Conservation (phyloP, 768 basidiomycete species). For the Brasilioporus rufonigricans region DNA sequence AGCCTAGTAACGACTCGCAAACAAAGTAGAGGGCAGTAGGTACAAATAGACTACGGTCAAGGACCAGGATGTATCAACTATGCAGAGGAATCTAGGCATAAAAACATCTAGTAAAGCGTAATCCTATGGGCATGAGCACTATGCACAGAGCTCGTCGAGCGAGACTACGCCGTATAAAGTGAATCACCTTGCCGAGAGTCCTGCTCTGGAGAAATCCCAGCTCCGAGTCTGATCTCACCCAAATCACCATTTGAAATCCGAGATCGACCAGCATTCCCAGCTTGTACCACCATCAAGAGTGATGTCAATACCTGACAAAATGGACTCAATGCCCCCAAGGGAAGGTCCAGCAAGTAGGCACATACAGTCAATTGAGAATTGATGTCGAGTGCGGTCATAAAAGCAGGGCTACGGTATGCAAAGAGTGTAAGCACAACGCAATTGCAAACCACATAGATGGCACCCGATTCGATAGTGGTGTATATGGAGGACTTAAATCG, state of each 20-base stretch:
- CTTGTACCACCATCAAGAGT: background rate
- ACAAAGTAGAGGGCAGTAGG: too few species aligned
- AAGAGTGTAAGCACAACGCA: background rate
- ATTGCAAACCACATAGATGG: background rate
- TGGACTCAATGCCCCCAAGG: background rate
- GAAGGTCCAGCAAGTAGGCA: background rate
- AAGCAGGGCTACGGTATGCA: background rate
- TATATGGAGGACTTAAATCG: background rate
- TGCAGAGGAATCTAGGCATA: too few species aligned
- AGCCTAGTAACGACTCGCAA: too few species aligned
- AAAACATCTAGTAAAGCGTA: too few species aligned
- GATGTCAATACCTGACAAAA: background rate
- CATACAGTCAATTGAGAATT: background rate
- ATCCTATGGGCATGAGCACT: too few species aligned
- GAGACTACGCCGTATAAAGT: background rate
- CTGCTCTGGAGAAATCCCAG: background rate
- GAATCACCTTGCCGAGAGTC: background rate
- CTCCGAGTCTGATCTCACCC: background rate
- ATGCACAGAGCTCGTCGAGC: background rate
- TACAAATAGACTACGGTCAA: too few species aligned
- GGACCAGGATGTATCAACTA: too few species aligned
- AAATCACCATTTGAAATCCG: background rate
- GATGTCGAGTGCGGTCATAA: background rate
- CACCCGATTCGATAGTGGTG: background rate
- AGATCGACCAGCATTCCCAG: background rate